Conservation (phyloP, 2,329 filamentous ascomycete genomes). For the Fusarium pseudonygamai region DNA sequence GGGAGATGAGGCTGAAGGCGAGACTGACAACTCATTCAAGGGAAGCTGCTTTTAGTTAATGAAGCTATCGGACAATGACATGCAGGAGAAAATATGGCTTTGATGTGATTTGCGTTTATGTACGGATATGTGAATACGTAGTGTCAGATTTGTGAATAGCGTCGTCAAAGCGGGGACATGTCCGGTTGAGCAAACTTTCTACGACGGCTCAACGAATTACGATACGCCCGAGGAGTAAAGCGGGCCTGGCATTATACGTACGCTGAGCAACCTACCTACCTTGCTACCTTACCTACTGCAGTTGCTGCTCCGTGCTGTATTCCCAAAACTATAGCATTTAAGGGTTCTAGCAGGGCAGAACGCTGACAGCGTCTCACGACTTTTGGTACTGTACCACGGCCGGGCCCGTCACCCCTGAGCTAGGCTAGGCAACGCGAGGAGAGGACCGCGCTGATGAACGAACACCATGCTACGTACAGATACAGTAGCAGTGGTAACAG, state of each 20-base stretch:
- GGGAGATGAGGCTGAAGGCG: constrained; percentile 26
- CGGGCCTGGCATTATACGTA: constrained; percentile 14
- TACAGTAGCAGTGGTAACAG: neutral
- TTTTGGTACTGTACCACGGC: constrained; percentile 27
- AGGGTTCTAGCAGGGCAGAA: constrained; percentile 28
- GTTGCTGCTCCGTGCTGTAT: constrained; percentile 12
- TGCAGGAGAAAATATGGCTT: neutral
- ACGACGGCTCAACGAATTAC: constrained; percentile 13
- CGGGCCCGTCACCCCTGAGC: constrained; percentile 37
- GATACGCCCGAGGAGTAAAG: constrained; percentile 1
- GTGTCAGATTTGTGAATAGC: constrained; percentile 34
- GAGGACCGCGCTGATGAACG: constrained; percentile 27
- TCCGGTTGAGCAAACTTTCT: constrained; percentile 1
- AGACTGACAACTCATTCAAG: constrained; percentile 26
- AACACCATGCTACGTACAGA: constrained; percentile 13
- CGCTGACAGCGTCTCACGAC: constrained; percentile 39
- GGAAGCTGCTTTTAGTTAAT: constrained; percentile 3
- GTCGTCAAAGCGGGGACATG: constrained; percentile 15
- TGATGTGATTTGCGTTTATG: constrained; percentile 8
- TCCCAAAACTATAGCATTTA: constrained; percentile 15
- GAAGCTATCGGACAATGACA: neutral
- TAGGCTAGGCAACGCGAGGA: constrained; percentile 26
- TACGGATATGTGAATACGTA: constrained; percentile 19
- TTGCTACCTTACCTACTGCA: constrained; percentile 1
- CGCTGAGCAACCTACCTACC: constrained; percentile 1